These are phyloP conservation scores for Cystofilobasidium macerans DNA, from an alignment of 768 basidiomycete species.

Conservation along the genomic window DNA sequence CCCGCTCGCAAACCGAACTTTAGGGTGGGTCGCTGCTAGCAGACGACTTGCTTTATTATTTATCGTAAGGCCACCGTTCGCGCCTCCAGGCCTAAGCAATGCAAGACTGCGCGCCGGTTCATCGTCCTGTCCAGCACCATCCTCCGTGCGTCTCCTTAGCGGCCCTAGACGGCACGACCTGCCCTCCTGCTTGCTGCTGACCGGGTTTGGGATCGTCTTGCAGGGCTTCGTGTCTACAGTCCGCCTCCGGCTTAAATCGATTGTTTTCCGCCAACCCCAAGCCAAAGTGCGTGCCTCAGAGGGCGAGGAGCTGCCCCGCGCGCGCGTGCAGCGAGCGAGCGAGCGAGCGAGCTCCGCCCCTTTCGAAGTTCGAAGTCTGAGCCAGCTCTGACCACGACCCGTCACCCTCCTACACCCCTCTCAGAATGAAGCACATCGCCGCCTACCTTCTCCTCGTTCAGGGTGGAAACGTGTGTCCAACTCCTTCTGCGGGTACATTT, in stretches of 20 bases:
- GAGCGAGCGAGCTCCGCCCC: slow-evolving; percentile 14
- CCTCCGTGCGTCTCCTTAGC: background rate
- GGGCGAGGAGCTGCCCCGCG: no score
- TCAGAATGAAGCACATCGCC: slow-evolving; percentile 51
- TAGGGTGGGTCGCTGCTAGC: no score
- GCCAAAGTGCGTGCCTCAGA: slow-evolving; percentile 19
- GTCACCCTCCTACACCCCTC: background rate
- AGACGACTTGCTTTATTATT: no score
- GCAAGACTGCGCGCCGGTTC: background rate
- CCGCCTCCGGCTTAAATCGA: slow-evolving; percentile 14
- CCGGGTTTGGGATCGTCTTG: background rate
- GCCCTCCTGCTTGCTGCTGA: background rate
- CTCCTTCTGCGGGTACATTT: slow-evolving; percentile 33
- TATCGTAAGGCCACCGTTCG: no score
- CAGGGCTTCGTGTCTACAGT: slow-evolving; percentile 13
- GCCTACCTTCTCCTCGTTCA: slow-evolving; percentile 93
- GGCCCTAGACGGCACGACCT: background rate
- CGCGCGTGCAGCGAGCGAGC: background rate
- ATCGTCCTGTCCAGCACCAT: background rate
- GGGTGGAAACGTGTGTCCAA: slow-evolving; percentile 78
- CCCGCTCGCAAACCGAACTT: no score
- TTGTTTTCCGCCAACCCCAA: slow-evolving; percentile 9
- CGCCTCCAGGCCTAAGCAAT: no score
- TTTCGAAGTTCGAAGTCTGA: no score
- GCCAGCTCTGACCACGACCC: slow-evolving; percentile 30